Base-by-base conservation (phyloP, 1,284 basidiomycete species). In the Ceratobasidium sp. region DNA sequence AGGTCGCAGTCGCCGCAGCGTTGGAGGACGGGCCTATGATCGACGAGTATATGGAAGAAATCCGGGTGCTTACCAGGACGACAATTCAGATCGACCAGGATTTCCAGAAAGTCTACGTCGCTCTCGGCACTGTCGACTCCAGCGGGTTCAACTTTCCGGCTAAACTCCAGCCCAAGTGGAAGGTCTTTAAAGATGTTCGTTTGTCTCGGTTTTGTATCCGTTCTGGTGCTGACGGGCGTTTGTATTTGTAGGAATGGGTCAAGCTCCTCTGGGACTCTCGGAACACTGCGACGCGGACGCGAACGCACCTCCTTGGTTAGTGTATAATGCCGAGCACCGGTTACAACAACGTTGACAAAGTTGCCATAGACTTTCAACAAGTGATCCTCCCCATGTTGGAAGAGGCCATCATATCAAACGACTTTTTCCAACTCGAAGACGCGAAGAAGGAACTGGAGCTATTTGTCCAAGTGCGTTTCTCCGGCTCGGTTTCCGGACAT, bases 211-310 rank as follows among this genome's bases (percentile, higher is more conserved):
- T n/a, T n/a, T n/a, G n/a, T n/a, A n/a, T n/a, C n/a, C n/a, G n/a
- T n/a, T n/a, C n/a, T n/a, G n/a, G n/a, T n/a, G n/a, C n/a, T n/a
- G n/a, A n/a, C n/a, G n/a, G n/a, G n/a, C n/a, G n/a, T n/a, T 53
- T 29, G 24, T 27, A 24, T 27, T 7, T 14, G 3, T 14, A 53
- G 51, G n/a, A 22, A 3, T 53, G 51, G 51, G 27, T 22, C 24
- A 53, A 53, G 51, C 13, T 53, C n/a, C 24, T 53, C 7, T 53
- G 51, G 51, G 51, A 53, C 51, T 53, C 51, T 53, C 51, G 51
- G n/a, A 53, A 53, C 51, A 53, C 51, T 14, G 51, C 51, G 6
- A 53, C 51, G 19, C 2, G 51, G 51, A 53, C 51, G 7, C 22
- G 27, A 22, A 14, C 27, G 5, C 27, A 53, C 24, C 13, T 53